Evolutionary conservation across 192 early-diverging fungal genomes (phyloP).

Genomic region (Coemansia sp.): DNA sequence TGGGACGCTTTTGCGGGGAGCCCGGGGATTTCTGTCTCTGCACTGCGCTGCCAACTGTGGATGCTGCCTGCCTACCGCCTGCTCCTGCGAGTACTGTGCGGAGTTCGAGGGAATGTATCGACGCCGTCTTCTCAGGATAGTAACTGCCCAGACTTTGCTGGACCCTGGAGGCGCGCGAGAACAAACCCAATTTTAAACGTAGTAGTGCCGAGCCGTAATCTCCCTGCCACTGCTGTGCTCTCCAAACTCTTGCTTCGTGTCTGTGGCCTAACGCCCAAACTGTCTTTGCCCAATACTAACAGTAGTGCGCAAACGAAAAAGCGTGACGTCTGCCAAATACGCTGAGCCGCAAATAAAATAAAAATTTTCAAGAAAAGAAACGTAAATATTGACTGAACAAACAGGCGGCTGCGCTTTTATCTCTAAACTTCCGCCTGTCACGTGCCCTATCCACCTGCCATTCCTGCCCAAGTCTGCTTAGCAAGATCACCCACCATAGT

Average conservation of each 20-base stretch:
- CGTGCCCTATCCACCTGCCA: too few relatives aligned
- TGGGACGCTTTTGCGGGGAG: conserved; percentile 11
- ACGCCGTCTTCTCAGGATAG: not conserved
- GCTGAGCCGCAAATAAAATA: not conserved
- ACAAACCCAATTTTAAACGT: not conserved
- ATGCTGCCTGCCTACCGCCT: too few relatives aligned
- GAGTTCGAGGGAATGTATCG: conserved; percentile 5
- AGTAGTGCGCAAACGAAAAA: too few relatives aligned
- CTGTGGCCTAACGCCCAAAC: too few relatives aligned
- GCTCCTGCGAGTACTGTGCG: not conserved
- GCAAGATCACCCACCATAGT: too few relatives aligned
- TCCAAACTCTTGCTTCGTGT: too few relatives aligned
- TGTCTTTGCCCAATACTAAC: too few relatives aligned
- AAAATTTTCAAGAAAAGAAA: not conserved
- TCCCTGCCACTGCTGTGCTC: not conserved
- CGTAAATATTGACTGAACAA: conserved; percentile 10
- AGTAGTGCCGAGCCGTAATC: conserved; percentile 1
- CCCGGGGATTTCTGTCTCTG: conserved; percentile 5
- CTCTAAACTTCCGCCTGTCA: not conserved
- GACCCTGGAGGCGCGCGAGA: not conserved
- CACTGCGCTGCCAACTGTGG: not conserved
- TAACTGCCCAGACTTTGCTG: not conserved
- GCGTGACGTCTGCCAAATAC: not conserved
- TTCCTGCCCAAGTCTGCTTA: too few relatives aligned
- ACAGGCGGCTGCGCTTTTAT: not conserved